Evolutionary conservation across 2,329 filamentous ascomycete genomes (phyloP).

Genomic region (Knufia fluminis): DNA sequence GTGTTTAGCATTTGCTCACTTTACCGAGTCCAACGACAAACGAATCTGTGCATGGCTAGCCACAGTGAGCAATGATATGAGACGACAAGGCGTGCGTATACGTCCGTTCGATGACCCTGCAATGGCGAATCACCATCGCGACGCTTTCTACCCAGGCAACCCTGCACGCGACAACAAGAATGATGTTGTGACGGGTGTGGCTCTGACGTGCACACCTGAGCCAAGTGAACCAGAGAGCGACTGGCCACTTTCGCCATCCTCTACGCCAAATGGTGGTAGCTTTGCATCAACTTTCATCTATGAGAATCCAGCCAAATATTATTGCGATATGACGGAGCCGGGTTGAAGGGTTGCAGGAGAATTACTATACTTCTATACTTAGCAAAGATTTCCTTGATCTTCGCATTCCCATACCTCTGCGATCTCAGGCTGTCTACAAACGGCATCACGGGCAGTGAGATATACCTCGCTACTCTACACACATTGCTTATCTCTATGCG

Average conservation of each 20-base stretch:
- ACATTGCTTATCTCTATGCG: too few species aligned
- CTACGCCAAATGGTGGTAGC: background rate
- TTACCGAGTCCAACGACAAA: conserved; percentile 11
- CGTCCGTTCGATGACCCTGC: background rate
- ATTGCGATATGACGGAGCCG: background rate
- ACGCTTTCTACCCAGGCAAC: background rate
- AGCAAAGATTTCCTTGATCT: too few species aligned
- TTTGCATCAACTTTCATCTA: background rate
- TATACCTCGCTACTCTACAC: too few species aligned
- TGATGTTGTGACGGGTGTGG: background rate
- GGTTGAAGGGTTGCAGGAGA: background rate
- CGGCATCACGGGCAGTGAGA: too few species aligned
- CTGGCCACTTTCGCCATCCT: background rate
- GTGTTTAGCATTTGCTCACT: conserved; percentile 15
- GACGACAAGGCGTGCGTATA: conserved; percentile 11
- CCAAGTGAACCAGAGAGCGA: background rate
- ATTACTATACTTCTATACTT: too few species aligned
- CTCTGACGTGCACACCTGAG: background rate
- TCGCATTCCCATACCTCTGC: too few species aligned
- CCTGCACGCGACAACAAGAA: background rate
- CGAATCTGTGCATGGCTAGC: conserved; percentile 13
- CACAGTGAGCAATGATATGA: conserved; percentile 13
- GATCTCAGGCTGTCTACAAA: too few species aligned
- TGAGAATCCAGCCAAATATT: conserved; percentile 1
- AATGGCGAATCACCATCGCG: background rate